These are phyloP conservation scores for Umbelopsis vinacea DNA, from an alignment of 192 early-diverging fungal genomes.

Conservation along the genomic window DNA sequence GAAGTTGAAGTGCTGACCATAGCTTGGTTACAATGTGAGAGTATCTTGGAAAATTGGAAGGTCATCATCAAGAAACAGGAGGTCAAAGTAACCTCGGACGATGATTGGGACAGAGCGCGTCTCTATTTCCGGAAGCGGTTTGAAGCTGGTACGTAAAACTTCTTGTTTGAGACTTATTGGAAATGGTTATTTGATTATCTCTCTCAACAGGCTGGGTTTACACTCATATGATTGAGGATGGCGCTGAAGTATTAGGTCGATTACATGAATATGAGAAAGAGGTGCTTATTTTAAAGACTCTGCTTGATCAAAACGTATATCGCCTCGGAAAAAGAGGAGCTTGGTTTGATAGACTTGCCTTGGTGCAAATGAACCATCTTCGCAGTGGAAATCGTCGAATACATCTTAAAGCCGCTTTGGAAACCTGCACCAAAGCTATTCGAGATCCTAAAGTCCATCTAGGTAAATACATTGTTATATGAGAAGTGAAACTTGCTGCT, in stretches of 20 bases:
- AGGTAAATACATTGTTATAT: slow-evolving; percentile 33
- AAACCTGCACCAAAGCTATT: slow-evolving; percentile 64
- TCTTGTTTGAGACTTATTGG: neutral
- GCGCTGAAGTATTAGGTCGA: slow-evolving; percentile 52
- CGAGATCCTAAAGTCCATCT: slow-evolving; percentile 63
- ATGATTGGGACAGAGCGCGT: neutral
- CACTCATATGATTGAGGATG: slow-evolving; percentile 61
- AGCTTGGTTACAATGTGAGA: slow-evolving; percentile 40
- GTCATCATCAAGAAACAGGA: neutral
- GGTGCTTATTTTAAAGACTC: slow-evolving; percentile 52
- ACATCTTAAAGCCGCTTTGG: slow-evolving; percentile 45
- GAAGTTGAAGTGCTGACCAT: neutral
- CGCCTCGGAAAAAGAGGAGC: slow-evolving; percentile 57
- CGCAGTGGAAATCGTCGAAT: slow-evolving; percentile 21
- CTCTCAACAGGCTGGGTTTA: slow-evolving; percentile 56
- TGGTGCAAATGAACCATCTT: slow-evolving; percentile 62
- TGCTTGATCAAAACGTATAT: slow-evolving; percentile 63
- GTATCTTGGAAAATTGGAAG: slow-evolving; percentile 32
- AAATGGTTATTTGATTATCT: neutral
- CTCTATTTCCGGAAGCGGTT: slow-evolving; percentile 37
- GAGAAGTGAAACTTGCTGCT: neutral
- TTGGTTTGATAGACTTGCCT: slow-evolving; percentile 70
- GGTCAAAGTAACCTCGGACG: neutral
- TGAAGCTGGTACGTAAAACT: slow-evolving; percentile 33
- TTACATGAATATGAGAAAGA: slow-evolving; percentile 61